These are phyloP conservation scores for Suillus luteus DNA, from an alignment of 768 basidiomycete genomes.

Conservation along the genomic window DNA sequence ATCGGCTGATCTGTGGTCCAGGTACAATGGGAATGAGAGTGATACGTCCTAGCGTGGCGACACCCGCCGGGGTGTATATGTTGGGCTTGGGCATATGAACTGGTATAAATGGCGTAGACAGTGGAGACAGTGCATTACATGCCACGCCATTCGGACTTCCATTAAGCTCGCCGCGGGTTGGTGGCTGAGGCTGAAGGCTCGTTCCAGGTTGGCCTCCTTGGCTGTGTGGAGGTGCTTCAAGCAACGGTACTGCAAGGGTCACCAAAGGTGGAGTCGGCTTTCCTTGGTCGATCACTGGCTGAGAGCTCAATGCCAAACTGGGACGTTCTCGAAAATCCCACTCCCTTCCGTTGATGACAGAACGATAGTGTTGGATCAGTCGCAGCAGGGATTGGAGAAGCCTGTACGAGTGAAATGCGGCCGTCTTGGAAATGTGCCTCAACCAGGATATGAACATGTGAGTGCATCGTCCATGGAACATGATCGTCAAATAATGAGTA, in stretches of 20 bases:
- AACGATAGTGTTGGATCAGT: background rate
- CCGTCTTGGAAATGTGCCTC: background rate
- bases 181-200: background rate
- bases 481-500: background rate
- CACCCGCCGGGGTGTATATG: background rate
- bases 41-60: background rate
- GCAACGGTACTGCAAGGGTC: background rate
- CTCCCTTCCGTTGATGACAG: background rate
- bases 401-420: background rate
- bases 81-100: background rate
- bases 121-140: too few species aligned
- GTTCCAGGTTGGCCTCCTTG: background rate
- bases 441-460: background rate
- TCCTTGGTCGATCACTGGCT: background rate
- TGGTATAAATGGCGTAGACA: background rate
- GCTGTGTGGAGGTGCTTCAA: background rate
- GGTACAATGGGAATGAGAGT: background rate
- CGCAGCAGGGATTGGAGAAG: background rate
- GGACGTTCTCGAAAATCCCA: background rate
- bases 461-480: background rate
- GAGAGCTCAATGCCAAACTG: constrained; percentile 1
- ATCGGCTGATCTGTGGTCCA: background rate
- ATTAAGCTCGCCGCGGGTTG: background rate
- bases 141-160: background rate
- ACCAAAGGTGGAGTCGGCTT: background rate